phyloP scores from a whole-genome alignment of 768 basidiomycete genomes.

The Agrocybe pediades region DNA sequence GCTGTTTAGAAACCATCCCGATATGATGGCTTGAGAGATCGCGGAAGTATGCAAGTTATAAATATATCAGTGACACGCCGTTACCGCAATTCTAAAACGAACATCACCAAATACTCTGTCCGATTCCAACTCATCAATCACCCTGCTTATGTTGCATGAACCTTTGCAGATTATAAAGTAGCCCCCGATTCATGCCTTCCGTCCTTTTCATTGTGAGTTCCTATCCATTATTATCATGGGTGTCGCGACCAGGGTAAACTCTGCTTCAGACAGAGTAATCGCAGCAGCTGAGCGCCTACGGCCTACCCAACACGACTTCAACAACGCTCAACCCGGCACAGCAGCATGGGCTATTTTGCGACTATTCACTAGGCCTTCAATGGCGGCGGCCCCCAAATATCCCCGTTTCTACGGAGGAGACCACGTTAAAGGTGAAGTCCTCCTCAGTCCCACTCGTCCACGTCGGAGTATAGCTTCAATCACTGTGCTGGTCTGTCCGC shows the following conservation, averaged over 20 bases:
- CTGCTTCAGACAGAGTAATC: not conserved
- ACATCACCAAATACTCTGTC: no score
- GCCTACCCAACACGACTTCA: conserved; percentile 11
- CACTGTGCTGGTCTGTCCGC: conserved; percentile 38
- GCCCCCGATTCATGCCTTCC: no score
- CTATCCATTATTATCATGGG: no score
- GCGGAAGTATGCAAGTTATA: no score
- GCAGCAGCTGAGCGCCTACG: not conserved
- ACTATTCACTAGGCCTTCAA: conserved; percentile 15
- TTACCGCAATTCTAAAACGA: no score
- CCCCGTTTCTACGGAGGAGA: conserved; percentile 24
- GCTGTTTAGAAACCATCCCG: no score
- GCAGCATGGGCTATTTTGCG: conserved; percentile 20
- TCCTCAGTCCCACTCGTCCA: conserved; percentile 14
- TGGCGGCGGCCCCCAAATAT: conserved; percentile 3
- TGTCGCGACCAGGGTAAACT: not conserved
- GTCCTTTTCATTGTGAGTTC: no score
- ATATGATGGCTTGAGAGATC: no score
- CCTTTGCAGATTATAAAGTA: no score
- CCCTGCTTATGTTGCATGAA: no score
- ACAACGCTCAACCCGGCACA: conserved; percentile 1
- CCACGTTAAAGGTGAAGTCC: conserved; percentile 13
- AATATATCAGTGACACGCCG: no score
- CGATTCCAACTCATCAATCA: no score
- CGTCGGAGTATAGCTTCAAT: conserved; percentile 28